phyloP scores from a whole-genome alignment of 768 basidiomycete genomes.

The Phylloporus rhodoxanthus region DNA sequence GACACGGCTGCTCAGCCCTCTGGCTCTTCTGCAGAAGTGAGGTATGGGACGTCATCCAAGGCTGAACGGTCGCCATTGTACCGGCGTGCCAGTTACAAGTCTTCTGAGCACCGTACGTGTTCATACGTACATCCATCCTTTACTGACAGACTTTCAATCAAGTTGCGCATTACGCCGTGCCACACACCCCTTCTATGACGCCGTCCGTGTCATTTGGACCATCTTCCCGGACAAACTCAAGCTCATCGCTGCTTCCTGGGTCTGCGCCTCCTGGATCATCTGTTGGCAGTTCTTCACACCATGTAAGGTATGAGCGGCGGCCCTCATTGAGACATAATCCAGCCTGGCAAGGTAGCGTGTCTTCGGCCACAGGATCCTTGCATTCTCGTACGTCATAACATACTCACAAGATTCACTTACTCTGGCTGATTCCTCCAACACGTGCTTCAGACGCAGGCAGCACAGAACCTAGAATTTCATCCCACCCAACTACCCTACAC shows the following conservation, averaged over 20 bases:
- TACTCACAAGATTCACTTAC: not conserved
- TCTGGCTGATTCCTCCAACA: conserved; percentile 4
- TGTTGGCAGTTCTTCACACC: conserved; percentile 37
- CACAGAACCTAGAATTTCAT: conserved; percentile 19
- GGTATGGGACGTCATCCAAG: conserved; percentile 27
- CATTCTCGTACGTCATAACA: conserved; percentile 36
- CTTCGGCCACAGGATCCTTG: conserved; percentile 35
- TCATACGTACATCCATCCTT: conserved; percentile 1
- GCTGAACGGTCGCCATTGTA: conserved; percentile 34
- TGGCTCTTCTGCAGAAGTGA: conserved; percentile 28
- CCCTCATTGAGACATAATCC: conserved; percentile 45
- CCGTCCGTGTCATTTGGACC: conserved; percentile 31
- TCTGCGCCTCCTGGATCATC: conserved; percentile 35
- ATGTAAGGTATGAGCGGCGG: conserved; percentile 36
- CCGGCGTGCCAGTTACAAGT: conserved; percentile 40
- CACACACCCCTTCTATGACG: conserved; percentile 26
- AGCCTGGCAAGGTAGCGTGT: conserved; percentile 40
- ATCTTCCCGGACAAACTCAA: conserved; percentile 50
- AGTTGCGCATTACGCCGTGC: conserved; percentile 31
- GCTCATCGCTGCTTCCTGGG: conserved; percentile 41
- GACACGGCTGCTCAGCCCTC: conserved; percentile 24
- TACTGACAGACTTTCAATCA: conserved; percentile 1
- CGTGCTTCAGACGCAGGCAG: conserved; percentile 16
- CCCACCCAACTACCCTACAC: conserved; percentile 36
- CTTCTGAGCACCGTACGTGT: conserved; percentile 42